Conservation (phyloP, 2,329 filamentous ascomycete genomes). For the Ophiocordyceps camponoti-floridani region DNA sequence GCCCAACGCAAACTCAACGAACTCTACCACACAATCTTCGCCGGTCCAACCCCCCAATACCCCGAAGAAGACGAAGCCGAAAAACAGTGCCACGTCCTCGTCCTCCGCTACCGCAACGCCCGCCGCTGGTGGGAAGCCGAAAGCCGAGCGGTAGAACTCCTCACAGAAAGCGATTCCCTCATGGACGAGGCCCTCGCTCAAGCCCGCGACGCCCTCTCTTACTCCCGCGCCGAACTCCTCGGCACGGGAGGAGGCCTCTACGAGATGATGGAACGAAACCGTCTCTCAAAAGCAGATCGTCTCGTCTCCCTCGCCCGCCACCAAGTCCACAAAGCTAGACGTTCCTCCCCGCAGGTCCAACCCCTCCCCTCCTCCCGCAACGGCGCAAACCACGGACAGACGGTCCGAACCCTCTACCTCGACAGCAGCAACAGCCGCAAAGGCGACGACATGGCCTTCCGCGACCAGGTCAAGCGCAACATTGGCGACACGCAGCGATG, state of each 20-base stretch:
- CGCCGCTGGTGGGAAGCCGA: conserved; percentile 20
- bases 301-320: conserved; percentile 20
- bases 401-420: conserved; percentile 34
- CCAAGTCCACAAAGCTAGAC: conserved; percentile 20
- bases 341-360: conserved; percentile 18
- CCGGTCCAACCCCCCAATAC: conserved; percentile 30
- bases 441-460: conserved; percentile 32
- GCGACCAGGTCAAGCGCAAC: conserved; percentile 29
- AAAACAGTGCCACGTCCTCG: conserved; percentile 13
- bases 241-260: conserved; percentile 26
- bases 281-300: conserved; percentile 27
- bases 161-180: conserved; percentile 18
- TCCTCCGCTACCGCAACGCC: conserved; percentile 18
- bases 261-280: conserved; percentile 35
- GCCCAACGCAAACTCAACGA: conserved; percentile 28
- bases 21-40: conserved; percentile 33
- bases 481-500: conserved; percentile 17
- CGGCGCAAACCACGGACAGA: conserved; percentile 23
- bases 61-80: conserved; percentile 34
- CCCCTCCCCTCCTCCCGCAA: conserved; percentile 17
- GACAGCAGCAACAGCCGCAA: conserved; percentile 22
- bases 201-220: conserved; percentile 22
- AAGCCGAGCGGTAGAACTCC: conserved; percentile 18
- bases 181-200: conserved; percentile 16
- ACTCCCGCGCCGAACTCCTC: conserved; percentile 27